phyloP scores from a whole-genome alignment of 148 eudicot species.

The Cornus florida region DNA sequence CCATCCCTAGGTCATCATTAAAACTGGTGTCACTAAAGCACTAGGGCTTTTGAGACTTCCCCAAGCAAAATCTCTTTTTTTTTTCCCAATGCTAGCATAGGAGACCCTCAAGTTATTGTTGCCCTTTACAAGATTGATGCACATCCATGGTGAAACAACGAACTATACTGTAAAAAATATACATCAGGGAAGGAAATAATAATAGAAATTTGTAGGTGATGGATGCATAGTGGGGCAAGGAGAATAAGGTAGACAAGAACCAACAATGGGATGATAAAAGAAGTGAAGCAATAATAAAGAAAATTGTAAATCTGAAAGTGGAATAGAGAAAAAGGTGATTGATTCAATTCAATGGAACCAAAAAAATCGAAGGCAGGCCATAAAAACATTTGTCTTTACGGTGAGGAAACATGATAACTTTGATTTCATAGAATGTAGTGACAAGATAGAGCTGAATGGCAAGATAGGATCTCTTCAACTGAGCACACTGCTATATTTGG shows the following conservation, averaged over 20 bases:
- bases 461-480: background rate
- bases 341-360: background rate
- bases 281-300: background rate
- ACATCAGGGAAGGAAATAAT: background rate
- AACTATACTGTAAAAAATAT: background rate
- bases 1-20: background rate
- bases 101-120: background rate
- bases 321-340: background rate
- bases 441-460: background rate
- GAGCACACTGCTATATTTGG: background rate
- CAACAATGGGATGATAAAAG: background rate
- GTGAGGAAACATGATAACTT: background rate
- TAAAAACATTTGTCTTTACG: background rate
- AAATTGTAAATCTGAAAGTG: background rate
- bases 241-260: background rate
- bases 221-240: background rate
- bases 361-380: background rate
- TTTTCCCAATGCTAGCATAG: background rate
- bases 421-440: background rate
- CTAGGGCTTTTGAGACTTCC: background rate
- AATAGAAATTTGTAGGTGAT: background rate
- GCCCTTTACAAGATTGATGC: background rate
- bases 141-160: background rate
- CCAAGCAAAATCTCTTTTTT: background rate
- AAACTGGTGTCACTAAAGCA: background rate